These are phyloP conservation scores for Thuidium tamariscinum DNA, from an alignment of 225 moss, liverwort and hornwort species.

Conservation along the genomic window DNA sequence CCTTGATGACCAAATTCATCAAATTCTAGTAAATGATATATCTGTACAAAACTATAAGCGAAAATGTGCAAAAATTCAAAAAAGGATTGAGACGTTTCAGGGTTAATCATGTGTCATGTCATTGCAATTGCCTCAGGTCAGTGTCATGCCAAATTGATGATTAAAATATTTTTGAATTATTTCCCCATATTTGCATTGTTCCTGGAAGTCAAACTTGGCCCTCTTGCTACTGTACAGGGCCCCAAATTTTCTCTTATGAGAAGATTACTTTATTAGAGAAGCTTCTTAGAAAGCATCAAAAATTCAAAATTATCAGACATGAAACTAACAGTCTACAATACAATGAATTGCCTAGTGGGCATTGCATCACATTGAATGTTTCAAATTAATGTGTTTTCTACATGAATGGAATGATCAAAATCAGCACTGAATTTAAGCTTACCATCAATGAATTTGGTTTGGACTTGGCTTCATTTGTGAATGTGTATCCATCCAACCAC, in stretches of 20 bases:
- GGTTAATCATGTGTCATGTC: not conserved
- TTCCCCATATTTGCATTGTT: fast-evolving
- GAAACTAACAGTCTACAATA: no score
- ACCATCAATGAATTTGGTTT: constrained; percentile 24
- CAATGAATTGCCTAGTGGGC: not conserved
- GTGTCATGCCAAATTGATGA: not conserved
- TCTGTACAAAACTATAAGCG: no score
- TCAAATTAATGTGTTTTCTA: not conserved
- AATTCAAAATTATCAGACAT: not conserved
- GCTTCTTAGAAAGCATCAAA: not conserved
- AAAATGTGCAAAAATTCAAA: no score
- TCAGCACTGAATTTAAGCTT: not conserved
- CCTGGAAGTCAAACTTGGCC: fast-evolving
- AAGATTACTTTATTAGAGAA: not conserved
- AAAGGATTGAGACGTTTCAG: no score
- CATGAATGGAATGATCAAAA: not conserved
- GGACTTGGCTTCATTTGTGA: not conserved
- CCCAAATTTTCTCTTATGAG: not conserved
- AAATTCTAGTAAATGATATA: no score
- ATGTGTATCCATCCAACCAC: constrained; percentile 9
- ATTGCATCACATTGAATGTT: not conserved
- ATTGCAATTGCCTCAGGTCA: not conserved
- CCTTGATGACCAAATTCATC: no score
- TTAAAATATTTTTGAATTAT: not conserved
- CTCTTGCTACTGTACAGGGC: fast-evolving